Evolutionary conservation across 345 rosid species (phyloP), one percentile per base, ranked within the genome.

Genomic region (Bruguiera sexangula): DNA sequence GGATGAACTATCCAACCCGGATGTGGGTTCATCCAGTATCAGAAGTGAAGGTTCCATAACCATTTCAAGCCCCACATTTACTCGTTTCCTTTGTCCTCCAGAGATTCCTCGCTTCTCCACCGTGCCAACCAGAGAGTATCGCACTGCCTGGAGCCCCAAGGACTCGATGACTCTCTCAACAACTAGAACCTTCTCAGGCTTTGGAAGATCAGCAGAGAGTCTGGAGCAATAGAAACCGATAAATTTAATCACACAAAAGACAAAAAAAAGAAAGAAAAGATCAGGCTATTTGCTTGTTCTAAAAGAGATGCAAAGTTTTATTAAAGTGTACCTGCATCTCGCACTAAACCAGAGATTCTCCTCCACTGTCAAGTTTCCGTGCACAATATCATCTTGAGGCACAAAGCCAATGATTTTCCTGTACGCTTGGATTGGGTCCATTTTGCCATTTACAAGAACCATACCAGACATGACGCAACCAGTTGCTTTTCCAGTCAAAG

Each of bases 271-370:
- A 1, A 24, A 24, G 24, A 24, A 56, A n/a, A 5, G 50, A 56
- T 15, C 30, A 56, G 15, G 10, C 24, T 56, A 21, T 24, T 56
- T 27, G 24, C 6, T 21, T 21, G 6, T 55, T 55, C 60, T 18
- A 0, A 32, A 50, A 24, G 43, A 67, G 60, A 53, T 32, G 32
- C 10, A 22, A 39, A 63, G 39, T 59, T 48, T 46, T 31, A 59
- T 4, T 59, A 19, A 16, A 26, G 62, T 76, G 65, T 84, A 90
- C 98, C 99, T 90, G 96, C 99, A 96, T 82, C 96, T 85, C 74
- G 99, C 98, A 67, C 98, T 96, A 82, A 96, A 96, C 97, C 98
- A 90, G 51, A 92, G 97, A 76, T 96, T 96, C 74, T 96, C 99
- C 79, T 87, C 96, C 70, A 96, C 97, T 1, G 97, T 86, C 81